These are phyloP conservation scores for Acmispon strigosus DNA, from an alignment of 306 rosid genomes.

Conservation along the genomic window DNA sequence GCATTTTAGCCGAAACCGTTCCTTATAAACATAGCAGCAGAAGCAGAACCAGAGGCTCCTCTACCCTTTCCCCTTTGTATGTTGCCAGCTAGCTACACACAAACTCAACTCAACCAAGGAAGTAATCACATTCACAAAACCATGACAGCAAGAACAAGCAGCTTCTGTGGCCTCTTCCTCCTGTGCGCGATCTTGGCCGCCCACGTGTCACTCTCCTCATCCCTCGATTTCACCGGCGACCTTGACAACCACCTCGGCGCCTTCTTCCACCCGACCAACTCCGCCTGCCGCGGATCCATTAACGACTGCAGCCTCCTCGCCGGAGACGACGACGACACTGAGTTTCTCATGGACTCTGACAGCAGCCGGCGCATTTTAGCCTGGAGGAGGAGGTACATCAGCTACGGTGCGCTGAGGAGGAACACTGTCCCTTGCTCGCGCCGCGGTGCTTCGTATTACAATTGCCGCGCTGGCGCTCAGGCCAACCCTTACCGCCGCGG, in stretches of 20 bases:
- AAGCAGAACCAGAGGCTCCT: background rate
- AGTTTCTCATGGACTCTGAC: constrained; percentile 84
- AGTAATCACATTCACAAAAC: background rate
- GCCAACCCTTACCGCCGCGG: constrained; percentile 92
- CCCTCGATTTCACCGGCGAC: constrained; percentile 37
- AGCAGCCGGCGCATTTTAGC: constrained; percentile 82
- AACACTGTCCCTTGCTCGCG: constrained; percentile 86
- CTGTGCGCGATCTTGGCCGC: constrained; percentile 50
- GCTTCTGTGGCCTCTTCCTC: constrained; percentile 17
- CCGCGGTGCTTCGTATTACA: constrained; percentile 95
- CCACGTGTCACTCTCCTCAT: constrained; percentile 31
- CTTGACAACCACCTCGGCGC: constrained; percentile 31
- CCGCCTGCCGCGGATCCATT: constrained; percentile 55
- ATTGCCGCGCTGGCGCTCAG: constrained; percentile 85
- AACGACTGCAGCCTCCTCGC: constrained; percentile 53
- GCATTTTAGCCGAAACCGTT: background rate
- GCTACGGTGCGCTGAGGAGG: constrained; percentile 95
- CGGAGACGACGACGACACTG: constrained; percentile 42
- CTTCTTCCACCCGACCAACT: constrained; percentile 26
- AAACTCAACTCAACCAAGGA: constrained; percentile 30
- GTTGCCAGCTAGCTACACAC: background rate
- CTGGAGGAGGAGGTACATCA: constrained; percentile 41
- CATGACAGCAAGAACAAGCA: background rate
- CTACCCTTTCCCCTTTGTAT: background rate
- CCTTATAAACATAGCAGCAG: constrained; percentile 20